These are phyloP conservation scores for Backusella luteola DNA, from an alignment of 192 early-diverging fungal genomes.

Conservation along the genomic window DNA sequence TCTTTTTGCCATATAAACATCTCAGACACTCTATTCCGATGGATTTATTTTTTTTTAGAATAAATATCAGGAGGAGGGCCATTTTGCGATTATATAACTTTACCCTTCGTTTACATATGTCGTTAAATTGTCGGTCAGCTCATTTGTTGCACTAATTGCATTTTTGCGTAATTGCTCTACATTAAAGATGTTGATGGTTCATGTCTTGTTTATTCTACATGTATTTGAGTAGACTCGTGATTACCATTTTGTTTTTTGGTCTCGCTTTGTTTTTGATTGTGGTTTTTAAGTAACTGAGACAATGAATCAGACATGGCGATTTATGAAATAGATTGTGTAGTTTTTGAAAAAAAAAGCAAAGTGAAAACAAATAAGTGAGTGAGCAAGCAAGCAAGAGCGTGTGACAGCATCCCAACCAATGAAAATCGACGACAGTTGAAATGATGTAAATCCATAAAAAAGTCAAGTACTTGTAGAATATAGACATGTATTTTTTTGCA, in stretches of 20 bases:
- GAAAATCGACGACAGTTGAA: not conserved
- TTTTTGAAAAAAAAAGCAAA: not conserved
- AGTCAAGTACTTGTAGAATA: not conserved
- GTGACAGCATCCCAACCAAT: not conserved
- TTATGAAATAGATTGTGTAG: not conserved
- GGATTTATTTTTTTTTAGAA: not conserved
- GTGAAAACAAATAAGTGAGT: not conserved
- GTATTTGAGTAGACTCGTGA: not conserved
- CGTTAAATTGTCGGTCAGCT: constrained; percentile 58
- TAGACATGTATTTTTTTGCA: not conserved
- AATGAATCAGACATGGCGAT: constrained; percentile 32
- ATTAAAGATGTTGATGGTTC: not conserved
- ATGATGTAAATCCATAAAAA: no score
- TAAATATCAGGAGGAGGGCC: not conserved
- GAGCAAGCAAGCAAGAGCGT: not conserved
- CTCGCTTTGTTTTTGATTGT: constrained; percentile 57
- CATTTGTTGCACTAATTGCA: constrained; percentile 43
- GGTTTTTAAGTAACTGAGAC: constrained; percentile 51
- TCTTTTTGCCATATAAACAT: constrained; percentile 65
- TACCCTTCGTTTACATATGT: constrained; percentile 59
- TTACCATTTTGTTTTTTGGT: constrained; percentile 54
- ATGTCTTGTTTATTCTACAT: not conserved
- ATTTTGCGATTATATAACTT: not conserved
- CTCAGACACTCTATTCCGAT: constrained; percentile 44
- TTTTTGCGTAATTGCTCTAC: constrained; percentile 62